Evolutionary conservation across 2,329 filamentous ascomycete species (phyloP), one percentile per base, ranked within the genome.

Genomic region (Microcyclospora tardicrescens): DNA sequence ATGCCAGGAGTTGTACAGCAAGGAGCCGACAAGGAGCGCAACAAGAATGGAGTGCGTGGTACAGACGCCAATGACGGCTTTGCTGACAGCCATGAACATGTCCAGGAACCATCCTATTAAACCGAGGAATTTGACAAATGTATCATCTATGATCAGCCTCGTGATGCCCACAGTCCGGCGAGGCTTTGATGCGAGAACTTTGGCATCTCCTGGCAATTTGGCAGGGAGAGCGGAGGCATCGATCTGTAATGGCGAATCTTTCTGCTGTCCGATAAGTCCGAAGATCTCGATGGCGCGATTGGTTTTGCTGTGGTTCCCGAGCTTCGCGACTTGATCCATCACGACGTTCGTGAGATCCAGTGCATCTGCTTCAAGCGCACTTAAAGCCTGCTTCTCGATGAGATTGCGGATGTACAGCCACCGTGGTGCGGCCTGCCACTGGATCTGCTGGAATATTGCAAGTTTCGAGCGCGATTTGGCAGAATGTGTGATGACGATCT

Each of bases 381-480:
- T 77, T 30, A 86, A 69, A 12, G 87, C 89, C 61, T 75, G 71
- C 37, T 66, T 65, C 44, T 78, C 69, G 42, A 81, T 71, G 32
- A 77, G 61, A 24, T 67, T 10, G 78, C 79, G 38, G 33, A 57
- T 36, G 36, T 57, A 58, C 15, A 41, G 38, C 29, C 52, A 41
- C 2, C 42, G 39, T 10, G 59, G 61, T 33, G 61, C 50, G 10
- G 73, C 67, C 47, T 77, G 81, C 91, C 91, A 96, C 50, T 85
- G 82, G n/a, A 94, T 76, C 52, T 81, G 82, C 38, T 79, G 83
- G 61, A 84, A 93, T 33, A 96, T 75, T 16, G 86, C 81, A 39
- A 98, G 73, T 63, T 91, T 95, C 61, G 85, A 93, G 59, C 81
- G 86, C 10, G 84, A 86, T 63, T 96, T 96, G 37, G 85, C 79